phyloP scores from a whole-genome alignment of 306 rosid species.

The Cicer arietinum region DNA sequence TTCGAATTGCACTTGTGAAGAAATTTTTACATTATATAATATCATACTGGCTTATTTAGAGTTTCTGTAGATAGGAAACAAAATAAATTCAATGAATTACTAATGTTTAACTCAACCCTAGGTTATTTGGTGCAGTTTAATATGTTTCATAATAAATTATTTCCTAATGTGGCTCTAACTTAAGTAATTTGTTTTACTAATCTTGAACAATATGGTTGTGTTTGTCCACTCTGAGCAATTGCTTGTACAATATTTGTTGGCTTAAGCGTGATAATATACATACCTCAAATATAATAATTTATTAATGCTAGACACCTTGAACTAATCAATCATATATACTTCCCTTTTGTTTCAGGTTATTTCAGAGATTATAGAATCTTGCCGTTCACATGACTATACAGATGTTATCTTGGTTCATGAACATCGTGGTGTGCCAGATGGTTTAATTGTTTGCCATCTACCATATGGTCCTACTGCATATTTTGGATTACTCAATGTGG shows the following conservation, averaged over 20 bases:
- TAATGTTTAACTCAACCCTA: constrained; percentile 6
- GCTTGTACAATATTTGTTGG: constrained; percentile 12
- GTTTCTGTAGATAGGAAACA: background rate
- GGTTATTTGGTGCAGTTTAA: constrained; percentile 1
- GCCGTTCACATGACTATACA: constrained; percentile 85
- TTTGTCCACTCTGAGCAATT: constrained; percentile 11
- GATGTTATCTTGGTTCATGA: constrained; percentile 92
- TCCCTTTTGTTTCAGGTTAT: constrained; percentile 66
- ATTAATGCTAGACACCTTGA: constrained; percentile 10
- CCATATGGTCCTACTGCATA: constrained; percentile 97
- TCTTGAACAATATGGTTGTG: background rate
- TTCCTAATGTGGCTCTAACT: constrained; percentile 1
- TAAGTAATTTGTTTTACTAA: constrained; percentile 7
- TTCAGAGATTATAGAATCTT: constrained; percentile 84
- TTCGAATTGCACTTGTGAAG: background rate
- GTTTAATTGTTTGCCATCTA: constrained; percentile 78
- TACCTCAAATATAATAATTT: constrained; percentile 13
- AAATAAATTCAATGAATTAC: background rate
- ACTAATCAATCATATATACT: background rate
- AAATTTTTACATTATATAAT: background rate
- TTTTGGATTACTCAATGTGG: constrained; percentile 88
- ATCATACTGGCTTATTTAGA: background rate
- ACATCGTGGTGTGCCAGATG: constrained; percentile 97
- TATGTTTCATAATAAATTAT: constrained; percentile 13
- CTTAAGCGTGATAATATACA: constrained; percentile 8